Conservation (phyloP, 148 eudicot species). For the Amaranthus cruentus region DNA sequence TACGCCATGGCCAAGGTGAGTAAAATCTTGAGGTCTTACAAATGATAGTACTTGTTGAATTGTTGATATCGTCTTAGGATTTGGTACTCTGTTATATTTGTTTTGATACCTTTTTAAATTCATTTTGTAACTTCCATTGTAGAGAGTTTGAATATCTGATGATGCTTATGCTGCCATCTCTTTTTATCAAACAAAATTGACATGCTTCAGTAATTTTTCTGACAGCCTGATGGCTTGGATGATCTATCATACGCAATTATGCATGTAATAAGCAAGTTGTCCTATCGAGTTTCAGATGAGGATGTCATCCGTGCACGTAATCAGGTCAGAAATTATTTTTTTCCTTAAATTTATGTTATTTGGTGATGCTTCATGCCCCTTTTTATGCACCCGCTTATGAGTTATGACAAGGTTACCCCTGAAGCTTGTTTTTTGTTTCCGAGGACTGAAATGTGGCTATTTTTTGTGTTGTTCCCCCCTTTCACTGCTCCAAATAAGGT, state of each 20-base stretch:
- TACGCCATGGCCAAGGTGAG: conserved; percentile 53
- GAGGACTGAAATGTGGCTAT: conserved; percentile 28
- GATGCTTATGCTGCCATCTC: not conserved
- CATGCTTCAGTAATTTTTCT: conserved; percentile 10
- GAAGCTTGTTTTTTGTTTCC: too few species aligned
- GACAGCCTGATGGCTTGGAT: conserved; percentile 53
- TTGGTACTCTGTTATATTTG: not conserved
- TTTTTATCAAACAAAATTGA: not conserved
- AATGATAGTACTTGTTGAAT: not conserved
- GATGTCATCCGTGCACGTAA: conserved; percentile 69
- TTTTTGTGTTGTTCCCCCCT: not conserved
- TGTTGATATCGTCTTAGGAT: not conserved
- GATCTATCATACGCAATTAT: conserved; percentile 62
- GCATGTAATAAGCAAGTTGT: conserved; percentile 49
- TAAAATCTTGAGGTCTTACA: not conserved
- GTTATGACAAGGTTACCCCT: too few species aligned
- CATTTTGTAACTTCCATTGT: not conserved
- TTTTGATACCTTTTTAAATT: not conserved
- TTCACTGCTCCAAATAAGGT: not conserved
- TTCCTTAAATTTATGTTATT: not conserved
- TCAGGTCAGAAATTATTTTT: conserved; percentile 35
- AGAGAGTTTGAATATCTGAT: not conserved
- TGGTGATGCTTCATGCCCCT: not conserved
- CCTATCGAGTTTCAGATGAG: conserved; percentile 51
- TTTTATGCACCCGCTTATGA: not conserved